Conservation (phyloP, 345 rosid genomes). For the Dipteronia dyeriana region DNA sequence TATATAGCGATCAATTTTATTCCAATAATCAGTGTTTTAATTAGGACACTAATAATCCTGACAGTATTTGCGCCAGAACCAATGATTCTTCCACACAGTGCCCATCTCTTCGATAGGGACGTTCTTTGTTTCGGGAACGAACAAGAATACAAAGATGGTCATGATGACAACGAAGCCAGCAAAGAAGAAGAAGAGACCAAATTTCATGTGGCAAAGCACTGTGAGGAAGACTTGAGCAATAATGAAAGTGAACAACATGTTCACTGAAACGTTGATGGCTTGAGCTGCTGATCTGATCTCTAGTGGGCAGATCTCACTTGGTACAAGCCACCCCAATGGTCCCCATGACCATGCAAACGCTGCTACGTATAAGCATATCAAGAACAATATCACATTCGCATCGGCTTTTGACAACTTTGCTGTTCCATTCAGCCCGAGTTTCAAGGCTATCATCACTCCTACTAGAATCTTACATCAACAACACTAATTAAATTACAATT, state of each 20-base stretch:
- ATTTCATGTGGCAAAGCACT: constrained; percentile 58
- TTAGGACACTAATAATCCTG: constrained; percentile 25
- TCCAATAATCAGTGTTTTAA: too few species aligned
- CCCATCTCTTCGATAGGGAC: constrained; percentile 56
- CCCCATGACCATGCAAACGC: constrained; percentile 73
- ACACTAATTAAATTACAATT: too few species aligned
- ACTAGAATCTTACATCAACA: constrained; percentile 18
- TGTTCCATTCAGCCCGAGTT: constrained; percentile 32
- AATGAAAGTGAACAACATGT: constrained; percentile 60
- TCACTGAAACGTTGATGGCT: constrained; percentile 47
- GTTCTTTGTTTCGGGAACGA: constrained; percentile 51
- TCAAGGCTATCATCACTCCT: constrained; percentile 30
- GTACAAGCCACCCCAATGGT: constrained; percentile 59
- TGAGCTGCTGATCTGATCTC: constrained; percentile 55
- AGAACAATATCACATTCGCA: constrained; percentile 31
- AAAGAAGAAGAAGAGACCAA: constrained; percentile 58
- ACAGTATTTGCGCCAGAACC: constrained; percentile 49
- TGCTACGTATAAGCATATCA: constrained; percentile 45
- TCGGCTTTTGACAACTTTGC: constrained; percentile 22
- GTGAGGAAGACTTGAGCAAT: constrained; percentile 51
- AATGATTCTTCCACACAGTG: constrained; percentile 48
- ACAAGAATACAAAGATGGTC: constrained; percentile 44
- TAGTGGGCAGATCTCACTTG: constrained; percentile 51
- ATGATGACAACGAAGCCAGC: constrained; percentile 39
- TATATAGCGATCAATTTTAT: too few species aligned